phyloP scores from a whole-genome alignment of 495 filamentous ascomycete genomes.

The Aspergillus leporis region DNA sequence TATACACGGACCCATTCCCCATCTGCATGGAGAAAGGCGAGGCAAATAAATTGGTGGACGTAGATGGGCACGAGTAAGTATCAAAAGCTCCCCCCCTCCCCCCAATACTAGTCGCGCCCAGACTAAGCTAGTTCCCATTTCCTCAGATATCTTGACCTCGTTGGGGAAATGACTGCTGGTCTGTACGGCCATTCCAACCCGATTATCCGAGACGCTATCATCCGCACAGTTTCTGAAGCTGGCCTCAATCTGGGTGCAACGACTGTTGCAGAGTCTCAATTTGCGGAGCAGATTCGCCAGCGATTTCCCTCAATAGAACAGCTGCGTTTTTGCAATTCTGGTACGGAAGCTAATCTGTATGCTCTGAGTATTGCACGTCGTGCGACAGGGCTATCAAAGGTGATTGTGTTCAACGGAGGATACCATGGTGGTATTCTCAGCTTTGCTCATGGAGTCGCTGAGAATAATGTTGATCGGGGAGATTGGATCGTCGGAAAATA shows the following conservation, averaged over 20 bases:
- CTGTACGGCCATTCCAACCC: slow-evolving; percentile 49
- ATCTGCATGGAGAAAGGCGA: slow-evolving; percentile 44
- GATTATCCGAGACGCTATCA: slow-evolving; percentile 29
- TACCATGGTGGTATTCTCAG: slow-evolving; percentile 52
- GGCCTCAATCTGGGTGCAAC: slow-evolving; percentile 13
- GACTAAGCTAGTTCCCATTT: slow-evolving; percentile 19
- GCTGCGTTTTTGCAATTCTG: slow-evolving; percentile 53
- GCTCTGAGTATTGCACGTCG: slow-evolving; percentile 35
- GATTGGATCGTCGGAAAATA: slow-evolving; percentile 42
- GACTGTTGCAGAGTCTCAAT: slow-evolving; percentile 2
- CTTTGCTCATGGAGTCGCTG: slow-evolving; percentile 13
- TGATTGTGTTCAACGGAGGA: slow-evolving; percentile 50
- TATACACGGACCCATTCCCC: slow-evolving; percentile 59
- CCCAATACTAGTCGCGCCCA: slow-evolving; percentile 6
- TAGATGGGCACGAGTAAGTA: slow-evolving; percentile 22
- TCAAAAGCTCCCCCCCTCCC: slow-evolving; percentile 22
- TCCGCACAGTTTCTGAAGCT: neutral
- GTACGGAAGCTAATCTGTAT: slow-evolving; percentile 55
- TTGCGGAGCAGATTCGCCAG: slow-evolving; percentile 24
- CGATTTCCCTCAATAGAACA: slow-evolving; percentile 31
- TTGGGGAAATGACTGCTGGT: slow-evolving; percentile 45
- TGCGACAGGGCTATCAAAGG: slow-evolving; percentile 38
- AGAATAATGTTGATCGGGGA: slow-evolving; percentile 26
- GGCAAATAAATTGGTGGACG: slow-evolving; percentile 30
- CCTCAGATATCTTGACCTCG: slow-evolving; percentile 45